phyloP scores from a whole-genome alignment of 306 rosid genomes.

The Abrus pulchellus region DNA sequence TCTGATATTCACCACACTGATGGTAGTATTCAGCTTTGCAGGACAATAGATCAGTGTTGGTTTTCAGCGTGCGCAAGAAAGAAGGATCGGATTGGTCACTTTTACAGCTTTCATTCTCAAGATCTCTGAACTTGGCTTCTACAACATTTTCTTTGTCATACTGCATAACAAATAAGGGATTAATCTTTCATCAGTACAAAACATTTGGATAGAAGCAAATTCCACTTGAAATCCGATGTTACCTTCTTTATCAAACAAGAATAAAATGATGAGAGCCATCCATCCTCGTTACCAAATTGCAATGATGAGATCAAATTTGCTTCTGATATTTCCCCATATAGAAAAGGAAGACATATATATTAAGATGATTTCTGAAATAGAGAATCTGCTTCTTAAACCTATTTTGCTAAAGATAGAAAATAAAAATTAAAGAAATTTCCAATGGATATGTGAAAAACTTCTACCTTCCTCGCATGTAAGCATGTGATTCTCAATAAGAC shows the following conservation, averaged over 20 bases:
- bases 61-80: conserved; percentile 70
- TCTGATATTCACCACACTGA: conserved; percentile 96
- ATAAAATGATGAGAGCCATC: conserved; percentile 95
- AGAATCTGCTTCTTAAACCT: conserved; percentile 15
- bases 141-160: conserved; percentile 84
- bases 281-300: conserved; percentile 91
- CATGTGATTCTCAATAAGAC: conserved; percentile 97
- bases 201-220: conserved; percentile 36
- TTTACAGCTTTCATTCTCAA: conserved; percentile 78
- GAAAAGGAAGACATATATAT: conserved; percentile 35
- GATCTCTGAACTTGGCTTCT: conserved; percentile 86
- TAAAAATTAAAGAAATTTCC: conserved; percentile 26
- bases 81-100: conserved; percentile 71
- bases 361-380: conserved; percentile 36
- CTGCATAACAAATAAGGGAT: conserved; percentile 57
- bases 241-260: conserved; percentile 95
- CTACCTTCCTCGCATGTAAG: conserved; percentile 93
- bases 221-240: conserved; percentile 38
- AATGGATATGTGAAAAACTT: conserved; percentile 32
- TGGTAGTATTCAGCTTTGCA: conserved; percentile 99
- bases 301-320: conserved; percentile 79
- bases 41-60: conserved; percentile 88
- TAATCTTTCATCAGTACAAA: conserved; percentile 37
- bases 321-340: conserved; percentile 67
- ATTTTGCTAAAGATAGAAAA: conserved; percentile 6